phyloP scores from a whole-genome alignment of 768 basidiomycete species.

The Phanerochaete carnosa region DNA sequence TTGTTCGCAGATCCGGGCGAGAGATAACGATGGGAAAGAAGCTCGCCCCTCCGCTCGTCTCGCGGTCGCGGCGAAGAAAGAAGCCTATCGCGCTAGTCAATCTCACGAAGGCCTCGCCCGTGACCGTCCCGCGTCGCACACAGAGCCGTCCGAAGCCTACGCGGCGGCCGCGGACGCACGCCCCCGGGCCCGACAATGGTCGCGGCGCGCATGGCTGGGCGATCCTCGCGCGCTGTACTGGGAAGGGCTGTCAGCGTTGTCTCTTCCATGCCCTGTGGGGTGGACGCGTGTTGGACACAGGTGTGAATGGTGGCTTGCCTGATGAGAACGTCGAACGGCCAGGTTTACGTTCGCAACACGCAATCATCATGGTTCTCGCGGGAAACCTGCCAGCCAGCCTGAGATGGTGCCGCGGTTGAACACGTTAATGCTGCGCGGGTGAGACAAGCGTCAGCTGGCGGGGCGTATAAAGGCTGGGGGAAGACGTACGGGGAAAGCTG shows the following conservation, averaged over 20 bases:
- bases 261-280: neutral
- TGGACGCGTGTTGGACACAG: neutral
- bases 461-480: neutral
- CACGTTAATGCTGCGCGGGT: neutral
- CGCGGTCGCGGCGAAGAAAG: neutral
- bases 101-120: conserved; percentile 2
- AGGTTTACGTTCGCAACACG: conserved; percentile 1
- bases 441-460: neutral
- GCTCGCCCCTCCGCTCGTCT: neutral
- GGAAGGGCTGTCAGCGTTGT: neutral
- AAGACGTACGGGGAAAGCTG: neutral
- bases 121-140: neutral
- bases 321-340: neutral
- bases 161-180: neutral
- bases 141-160: neutral
- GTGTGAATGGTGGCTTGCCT: neutral
- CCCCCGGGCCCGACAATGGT: neutral
- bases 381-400: neutral
- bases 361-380: neutral
- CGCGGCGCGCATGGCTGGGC: neutral
- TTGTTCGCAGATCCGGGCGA: neutral
- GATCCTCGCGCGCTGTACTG: neutral
- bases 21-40: conserved; percentile 9
- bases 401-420: neutral
- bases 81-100: conserved; percentile 11